These are phyloP conservation scores for Candida takata DNA, from an alignment of 805 yeast genomes.

Conservation along the genomic window DNA sequence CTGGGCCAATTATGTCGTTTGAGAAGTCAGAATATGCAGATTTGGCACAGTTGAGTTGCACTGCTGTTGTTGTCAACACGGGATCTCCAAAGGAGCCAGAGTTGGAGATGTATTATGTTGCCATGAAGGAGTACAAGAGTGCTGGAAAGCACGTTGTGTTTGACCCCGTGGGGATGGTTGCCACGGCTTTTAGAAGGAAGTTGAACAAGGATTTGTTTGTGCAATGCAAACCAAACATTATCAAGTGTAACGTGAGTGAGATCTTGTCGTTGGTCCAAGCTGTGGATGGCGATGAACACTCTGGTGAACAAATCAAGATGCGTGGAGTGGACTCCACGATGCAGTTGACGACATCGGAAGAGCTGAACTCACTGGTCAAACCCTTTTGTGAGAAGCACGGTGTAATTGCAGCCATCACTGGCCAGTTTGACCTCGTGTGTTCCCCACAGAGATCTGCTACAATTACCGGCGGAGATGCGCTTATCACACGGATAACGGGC, in stretches of 20 bases:
- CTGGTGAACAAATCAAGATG: constrained; percentile 44
- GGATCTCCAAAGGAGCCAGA: constrained; percentile 52
- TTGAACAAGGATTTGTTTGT: constrained; percentile 45
- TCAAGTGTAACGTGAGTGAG: constrained; percentile 87
- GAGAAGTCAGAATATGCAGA: constrained; percentile 59
- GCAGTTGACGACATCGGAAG: too few species aligned
- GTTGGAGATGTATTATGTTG: constrained; percentile 36
- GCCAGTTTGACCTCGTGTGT: constrained; percentile 1
- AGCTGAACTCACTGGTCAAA: constrained; percentile 25
- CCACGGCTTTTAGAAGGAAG: constrained; percentile 50
- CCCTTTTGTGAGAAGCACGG: constrained; percentile 28
- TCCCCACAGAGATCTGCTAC: background rate
- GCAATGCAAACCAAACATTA: constrained; percentile 43
- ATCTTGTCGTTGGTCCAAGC: constrained; percentile 47
- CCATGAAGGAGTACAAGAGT: constrained; percentile 51
- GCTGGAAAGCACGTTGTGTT: constrained; percentile 57
- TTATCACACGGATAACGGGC: constrained; percentile 70
- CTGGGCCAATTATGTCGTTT: constrained; percentile 87
- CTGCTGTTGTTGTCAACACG: constrained; percentile 61
- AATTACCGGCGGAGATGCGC: constrained; percentile 49
- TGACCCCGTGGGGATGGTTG: constrained; percentile 95
- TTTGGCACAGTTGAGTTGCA: constrained; percentile 46
- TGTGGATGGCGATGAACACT: constrained; percentile 26
- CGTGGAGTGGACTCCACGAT: constrained; percentile 30
- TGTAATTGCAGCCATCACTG: constrained; percentile 1